A percentile compares a stretch with the other conserved stretches of the same genome.
phyloP scores from a whole-genome alignment of 1,139 yeast genomes.

The Magnusiomyces ingens region DNA sequence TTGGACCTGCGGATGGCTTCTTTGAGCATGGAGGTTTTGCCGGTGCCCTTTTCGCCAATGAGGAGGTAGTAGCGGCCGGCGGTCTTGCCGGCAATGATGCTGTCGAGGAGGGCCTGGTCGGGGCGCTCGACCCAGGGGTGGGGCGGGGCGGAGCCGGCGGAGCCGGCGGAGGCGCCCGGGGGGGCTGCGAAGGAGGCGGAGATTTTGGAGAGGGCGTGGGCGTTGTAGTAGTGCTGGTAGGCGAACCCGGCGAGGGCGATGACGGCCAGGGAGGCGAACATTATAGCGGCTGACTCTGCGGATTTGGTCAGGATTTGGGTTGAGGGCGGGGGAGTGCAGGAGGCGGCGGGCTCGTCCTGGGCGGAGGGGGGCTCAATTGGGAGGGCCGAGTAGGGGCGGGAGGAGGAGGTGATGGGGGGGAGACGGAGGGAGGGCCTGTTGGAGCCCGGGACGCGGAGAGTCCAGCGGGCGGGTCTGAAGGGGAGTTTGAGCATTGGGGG shows the following conservation, averaged over 20 bases:
- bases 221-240: conserved; percentile 58
- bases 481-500: too few relatives aligned
- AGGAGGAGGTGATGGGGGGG: too few relatives aligned
- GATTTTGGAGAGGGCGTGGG: conserved; percentile 58
- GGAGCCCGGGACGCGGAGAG: too few relatives aligned
- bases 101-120: conserved; percentile 60
- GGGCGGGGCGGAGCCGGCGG: conserved; percentile 24
- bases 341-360: too few relatives aligned
- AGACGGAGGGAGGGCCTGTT: too few relatives aligned
- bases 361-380: too few relatives aligned
- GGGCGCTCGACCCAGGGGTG: conserved; percentile 49
- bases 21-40: conserved; percentile 66
- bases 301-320: conserved; percentile 43
- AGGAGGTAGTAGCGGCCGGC: conserved; percentile 64
- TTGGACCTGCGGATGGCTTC: conserved; percentile 62
- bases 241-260: conserved; percentile 65
- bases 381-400: too few relatives aligned
- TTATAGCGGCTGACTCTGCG: conserved; percentile 66
- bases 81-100: conserved; percentile 54
- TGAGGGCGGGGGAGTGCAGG: too few relatives aligned
- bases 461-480: too few relatives aligned
- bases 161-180: conserved; percentile 58
- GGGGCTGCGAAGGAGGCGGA: conserved; percentile 29
- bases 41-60: conserved; percentile 84
- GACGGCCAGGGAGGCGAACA: conserved; percentile 64